Evolutionary conservation across 805 yeast genomes (phyloP).

Genomic region (Candida adriatica): DNA sequence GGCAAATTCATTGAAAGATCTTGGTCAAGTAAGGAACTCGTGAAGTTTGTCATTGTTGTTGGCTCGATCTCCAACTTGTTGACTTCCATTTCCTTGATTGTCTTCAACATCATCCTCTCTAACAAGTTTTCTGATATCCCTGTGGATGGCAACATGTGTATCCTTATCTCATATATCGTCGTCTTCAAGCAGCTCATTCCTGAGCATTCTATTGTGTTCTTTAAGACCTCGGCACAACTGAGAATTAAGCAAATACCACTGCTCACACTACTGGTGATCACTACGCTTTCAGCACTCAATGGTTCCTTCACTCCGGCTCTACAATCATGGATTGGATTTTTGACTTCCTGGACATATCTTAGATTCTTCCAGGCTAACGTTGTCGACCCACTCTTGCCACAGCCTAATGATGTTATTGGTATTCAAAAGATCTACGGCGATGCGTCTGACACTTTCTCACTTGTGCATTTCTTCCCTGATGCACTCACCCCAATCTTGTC

Average conservation of each 20-base stretch:
- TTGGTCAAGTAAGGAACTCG: slow-evolving; percentile 53
- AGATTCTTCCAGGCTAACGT: slow-evolving; percentile 64
- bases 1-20: slow-evolving; percentile 60
- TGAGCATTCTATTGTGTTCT: slow-evolving; percentile 46
- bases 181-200: slow-evolving; percentile 63
- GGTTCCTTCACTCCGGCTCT: slow-evolving; percentile 42
- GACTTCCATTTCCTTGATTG: slow-evolving; percentile 21
- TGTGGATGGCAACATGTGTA: slow-evolving; percentile 46
- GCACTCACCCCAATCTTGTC: slow-evolving; percentile 42
- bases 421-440: slow-evolving; percentile 55
- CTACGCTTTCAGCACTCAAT: slow-evolving; percentile 24
- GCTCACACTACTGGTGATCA: slow-evolving; percentile 25
- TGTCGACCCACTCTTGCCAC: slow-evolving; percentile 51
- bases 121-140: slow-evolving; percentile 32
- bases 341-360: slow-evolving; percentile 68
- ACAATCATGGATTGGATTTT: slow-evolving; percentile 53
- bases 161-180: slow-evolving; percentile 52
- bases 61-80: slow-evolving; percentile 49
- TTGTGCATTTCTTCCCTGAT: slow-evolving; percentile 80
- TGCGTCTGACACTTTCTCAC: slow-evolving; percentile 82
- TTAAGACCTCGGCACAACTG: slow-evolving; percentile 40
- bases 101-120: slow-evolving; percentile 20
- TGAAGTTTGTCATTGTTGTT: slow-evolving; percentile 38
- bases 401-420: slow-evolving; percentile 23
- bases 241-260: slow-evolving; percentile 64